Base-by-base conservation (phyloP, 495 filamentous ascomycete species). In the Podospora conica region DNA sequence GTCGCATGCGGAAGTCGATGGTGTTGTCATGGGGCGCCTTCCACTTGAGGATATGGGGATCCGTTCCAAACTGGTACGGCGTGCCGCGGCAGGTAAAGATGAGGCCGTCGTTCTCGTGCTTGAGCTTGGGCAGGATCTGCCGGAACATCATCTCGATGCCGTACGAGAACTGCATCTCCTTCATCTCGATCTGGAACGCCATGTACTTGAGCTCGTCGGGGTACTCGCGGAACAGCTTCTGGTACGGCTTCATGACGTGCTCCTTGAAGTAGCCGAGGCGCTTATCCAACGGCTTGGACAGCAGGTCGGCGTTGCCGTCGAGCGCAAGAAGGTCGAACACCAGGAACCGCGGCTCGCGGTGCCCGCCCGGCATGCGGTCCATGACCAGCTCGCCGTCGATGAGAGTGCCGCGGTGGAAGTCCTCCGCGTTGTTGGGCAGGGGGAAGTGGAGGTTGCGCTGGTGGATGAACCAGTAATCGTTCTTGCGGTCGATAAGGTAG, bases 401-500 rank as follows among this genome's bases (percentile, higher is more conserved):
- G 21, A 98, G 77, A 0, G 95, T 98, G 54, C 86, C 87, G 3
- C 78, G 84, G 77, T 97, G 92, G 76, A 90, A 96, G 15, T 75
- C 79, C 58, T 81, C 76, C 58, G 82, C 83, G 3, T 88, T 81
- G 60, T 87, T 81, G 25, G 81, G 78, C 2, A 86, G 83, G 0
- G 95, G 95, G 74, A 98, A 95, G 76, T 96, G 92, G 55, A 97
- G 79, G 48, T 81, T 80, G 9, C 84, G 84, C n/a, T 92, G 85
- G 28, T 75, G 65, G 60, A 83, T 73, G 65, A 78, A 91, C 82
- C 93, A 96, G 81, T 93, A 98, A 70, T 97, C 92, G 77, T 98
- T 98, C 79, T 90, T 94, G 68, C 95, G 92, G 76, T 98, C 95
- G 77, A 98, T 96, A 65, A 98, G 81, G 82, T 96, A 96, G 64